phyloP scores from a whole-genome alignment of 148 eudicot genomes.

The Camellia japonica region DNA sequence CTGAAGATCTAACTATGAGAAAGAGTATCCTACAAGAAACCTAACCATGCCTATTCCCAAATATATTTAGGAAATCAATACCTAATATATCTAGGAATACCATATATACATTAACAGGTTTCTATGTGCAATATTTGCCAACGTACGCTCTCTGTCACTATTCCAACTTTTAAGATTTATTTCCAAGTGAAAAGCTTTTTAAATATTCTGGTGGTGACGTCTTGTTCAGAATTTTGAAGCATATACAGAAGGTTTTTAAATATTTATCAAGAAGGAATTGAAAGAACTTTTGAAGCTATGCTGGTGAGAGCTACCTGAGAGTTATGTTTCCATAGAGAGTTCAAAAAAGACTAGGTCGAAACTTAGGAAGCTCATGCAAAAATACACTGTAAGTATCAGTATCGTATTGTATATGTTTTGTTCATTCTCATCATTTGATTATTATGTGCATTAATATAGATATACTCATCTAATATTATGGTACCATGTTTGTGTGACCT shows the following conservation, averaged over 20 bases:
- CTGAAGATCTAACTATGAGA: no score
- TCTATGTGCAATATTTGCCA: constrained; percentile 83
- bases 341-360: constrained; percentile 71
- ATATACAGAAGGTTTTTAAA: constrained; percentile 42
- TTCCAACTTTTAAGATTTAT: background rate
- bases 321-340: constrained; percentile 52
- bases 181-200: background rate
- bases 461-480: no score
- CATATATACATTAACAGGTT: constrained; percentile 13
- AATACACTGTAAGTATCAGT: constrained; percentile 67
- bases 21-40: no score
- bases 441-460: background rate
- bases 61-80: no score
- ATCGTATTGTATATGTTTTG: background rate
- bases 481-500: no score
- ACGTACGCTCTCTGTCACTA: constrained; percentile 41
- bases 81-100: no score
- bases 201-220: background rate
- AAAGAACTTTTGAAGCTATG: constrained; percentile 61
- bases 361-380: constrained; percentile 64
- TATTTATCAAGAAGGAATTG: constrained; percentile 55
- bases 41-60: no score
- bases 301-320: constrained; percentile 65
- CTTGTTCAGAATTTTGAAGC: constrained; percentile 52
- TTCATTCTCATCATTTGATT: background rate